These are phyloP conservation scores for Penicillium hesseltinei DNA, from an alignment of 2,329 filamentous ascomycete species.

Conservation along the genomic window DNA sequence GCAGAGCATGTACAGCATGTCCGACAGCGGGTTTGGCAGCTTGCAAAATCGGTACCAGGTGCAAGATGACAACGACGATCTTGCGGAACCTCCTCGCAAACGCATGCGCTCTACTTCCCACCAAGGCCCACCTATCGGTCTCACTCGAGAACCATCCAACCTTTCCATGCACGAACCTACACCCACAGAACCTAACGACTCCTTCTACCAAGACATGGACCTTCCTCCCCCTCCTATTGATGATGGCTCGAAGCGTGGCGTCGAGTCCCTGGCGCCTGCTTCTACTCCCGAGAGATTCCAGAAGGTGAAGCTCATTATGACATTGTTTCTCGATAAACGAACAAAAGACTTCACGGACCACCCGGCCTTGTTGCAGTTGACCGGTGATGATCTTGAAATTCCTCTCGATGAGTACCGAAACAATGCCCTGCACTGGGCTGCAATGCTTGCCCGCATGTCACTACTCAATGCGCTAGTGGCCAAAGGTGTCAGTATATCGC, in stretches of 20 bases:
- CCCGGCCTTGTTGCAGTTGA: constrained; percentile 72
- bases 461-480: constrained; percentile 77
- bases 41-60: constrained; percentile 53
- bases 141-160: constrained; percentile 32
- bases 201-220: constrained; percentile 47
- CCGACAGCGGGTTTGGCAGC: constrained; percentile 71
- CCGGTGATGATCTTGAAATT: constrained; percentile 79
- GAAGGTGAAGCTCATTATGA: constrained; percentile 78
- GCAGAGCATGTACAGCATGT: constrained; percentile 70
- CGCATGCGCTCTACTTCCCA: constrained; percentile 62
- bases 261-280: constrained; percentile 51
- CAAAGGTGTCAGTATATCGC: constrained; percentile 80
- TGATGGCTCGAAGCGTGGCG: constrained; percentile 36
- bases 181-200: constrained; percentile 48
- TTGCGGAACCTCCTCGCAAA: constrained; percentile 77
- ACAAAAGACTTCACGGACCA: constrained; percentile 70
- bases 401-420: constrained; percentile 83
- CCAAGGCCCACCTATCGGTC: constrained; percentile 38
- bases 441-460: constrained; percentile 81
- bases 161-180: constrained; percentile 43
- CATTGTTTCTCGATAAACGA: constrained; percentile 73
- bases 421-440: constrained; percentile 93
- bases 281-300: constrained; percentile 66
- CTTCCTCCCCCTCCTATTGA: constrained; percentile 26
- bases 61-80: constrained; percentile 51